A percentile compares a stretch with the other conserved stretches of the same genome.
Evolutionary conservation across 305 asterid species (phyloP).

Genomic region (Fraxinus ornus): DNA sequence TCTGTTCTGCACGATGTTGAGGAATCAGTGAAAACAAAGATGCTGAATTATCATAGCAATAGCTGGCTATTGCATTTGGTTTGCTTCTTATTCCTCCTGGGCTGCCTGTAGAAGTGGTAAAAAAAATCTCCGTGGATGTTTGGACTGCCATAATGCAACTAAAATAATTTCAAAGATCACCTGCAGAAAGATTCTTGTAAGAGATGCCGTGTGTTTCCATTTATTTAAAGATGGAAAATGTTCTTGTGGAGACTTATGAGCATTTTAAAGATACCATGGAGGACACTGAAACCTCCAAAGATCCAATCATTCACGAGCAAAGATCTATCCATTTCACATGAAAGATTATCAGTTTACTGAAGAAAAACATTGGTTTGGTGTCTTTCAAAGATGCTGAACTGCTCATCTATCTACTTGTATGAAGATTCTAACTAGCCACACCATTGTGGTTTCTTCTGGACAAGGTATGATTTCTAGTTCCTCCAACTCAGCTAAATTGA

Average conservation of each 20-base stretch:
- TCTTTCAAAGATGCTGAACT: neutral
- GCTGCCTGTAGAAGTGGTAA: constrained; percentile 70
- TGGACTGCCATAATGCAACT: constrained; percentile 85
- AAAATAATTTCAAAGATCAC: constrained; percentile 82
- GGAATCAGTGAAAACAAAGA: constrained; percentile 59
- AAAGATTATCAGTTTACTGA: neutral
- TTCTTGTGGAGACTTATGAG: constrained; percentile 92
- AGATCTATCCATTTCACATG: neutral
- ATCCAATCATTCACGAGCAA: neutral
- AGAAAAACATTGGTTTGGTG: neutral
- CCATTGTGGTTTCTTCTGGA: neutral
- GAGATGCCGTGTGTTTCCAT: constrained; percentile 83
- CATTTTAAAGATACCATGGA: neutral
- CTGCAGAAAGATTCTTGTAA: constrained; percentile 73
- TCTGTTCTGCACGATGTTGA: constrained; percentile 74
- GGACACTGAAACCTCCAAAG: neutral
- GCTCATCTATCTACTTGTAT: neutral
- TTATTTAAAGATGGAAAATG: constrained; percentile 78
- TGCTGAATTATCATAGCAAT: constrained; percentile 79
- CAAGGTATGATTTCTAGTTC: neutral
- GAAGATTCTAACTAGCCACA: neutral
- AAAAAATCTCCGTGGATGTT: constrained; percentile 78
- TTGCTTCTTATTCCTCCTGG: constrained; percentile 65
- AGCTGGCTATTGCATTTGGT: constrained; percentile 94
- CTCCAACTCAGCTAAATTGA: neutral